A percentile compares a stretch with the other conserved stretches of the same genome.
phyloP scores from a whole-genome alignment of 768 basidiomycete genomes.

The Boletus speciosus region DNA sequence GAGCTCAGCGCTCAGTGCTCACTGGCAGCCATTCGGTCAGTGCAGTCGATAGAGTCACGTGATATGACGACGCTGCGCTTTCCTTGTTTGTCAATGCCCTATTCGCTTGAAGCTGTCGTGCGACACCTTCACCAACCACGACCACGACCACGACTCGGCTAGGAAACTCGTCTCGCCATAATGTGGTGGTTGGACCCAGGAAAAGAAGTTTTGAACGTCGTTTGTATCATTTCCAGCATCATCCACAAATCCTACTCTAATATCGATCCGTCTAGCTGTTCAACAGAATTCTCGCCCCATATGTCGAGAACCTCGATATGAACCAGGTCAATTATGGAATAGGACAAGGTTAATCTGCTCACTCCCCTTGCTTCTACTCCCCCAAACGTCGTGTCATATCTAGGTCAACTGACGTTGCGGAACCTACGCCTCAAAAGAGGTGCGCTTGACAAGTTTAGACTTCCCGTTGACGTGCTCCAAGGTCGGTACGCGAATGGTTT shows the following conservation, averaged over 20 bases:
- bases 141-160: neutral
- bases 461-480: slow-evolving; percentile 94
- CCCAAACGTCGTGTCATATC: slow-evolving; percentile 5
- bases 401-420: slow-evolving; percentile 74
- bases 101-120: slow-evolving; percentile 13
- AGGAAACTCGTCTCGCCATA: slow-evolving; percentile 18
- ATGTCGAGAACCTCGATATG: slow-evolving; percentile 94
- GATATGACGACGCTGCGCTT: slow-evolving; percentile 23
- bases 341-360: slow-evolving; percentile 58
- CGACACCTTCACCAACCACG: slow-evolving; percentile 1
- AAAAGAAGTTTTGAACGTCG: slow-evolving; percentile 79
- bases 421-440: slow-evolving; percentile 89
- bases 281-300: slow-evolving; percentile 89
- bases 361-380: neutral
- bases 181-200: slow-evolving; percentile 92
- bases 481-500: slow-evolving; percentile 40
- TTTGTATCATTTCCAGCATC: slow-evolving; percentile 24
- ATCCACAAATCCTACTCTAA: neutral
- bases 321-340: slow-evolving; percentile 94
- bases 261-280: slow-evolving; percentile 50
- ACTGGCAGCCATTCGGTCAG: too few species aligned
- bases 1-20: neutral
- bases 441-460: slow-evolving; percentile 89
- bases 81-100: slow-evolving; percentile 31
- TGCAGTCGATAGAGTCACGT: slow-evolving; percentile 17